Evolutionary conservation across 1,139 yeast species (phyloP).

Genomic region (Meyerozyma guilliermondii): DNA sequence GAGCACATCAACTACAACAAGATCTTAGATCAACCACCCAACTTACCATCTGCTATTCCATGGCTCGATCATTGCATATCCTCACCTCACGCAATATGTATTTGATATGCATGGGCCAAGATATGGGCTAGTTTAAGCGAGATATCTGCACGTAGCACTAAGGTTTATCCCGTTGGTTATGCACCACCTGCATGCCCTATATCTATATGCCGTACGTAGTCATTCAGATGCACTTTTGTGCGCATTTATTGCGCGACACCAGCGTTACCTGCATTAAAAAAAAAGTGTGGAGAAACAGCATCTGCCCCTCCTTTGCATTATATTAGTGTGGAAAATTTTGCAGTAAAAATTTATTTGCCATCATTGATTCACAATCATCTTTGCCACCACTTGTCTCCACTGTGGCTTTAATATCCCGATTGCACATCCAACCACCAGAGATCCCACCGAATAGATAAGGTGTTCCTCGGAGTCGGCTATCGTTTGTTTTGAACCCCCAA

Average conservation of each 20-base stretch:
- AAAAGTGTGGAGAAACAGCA: constrained; percentile 1
- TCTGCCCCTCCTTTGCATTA: background rate
- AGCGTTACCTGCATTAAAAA: background rate
- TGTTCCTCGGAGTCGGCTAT: too few species aligned
- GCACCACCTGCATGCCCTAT: background rate
- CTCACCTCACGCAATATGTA: background rate
- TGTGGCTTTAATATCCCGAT: too few species aligned
- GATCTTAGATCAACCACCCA: too few species aligned
- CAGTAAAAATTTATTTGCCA: background rate
- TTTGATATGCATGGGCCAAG: background rate
- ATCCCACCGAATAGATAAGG: too few species aligned
- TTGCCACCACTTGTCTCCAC: too few species aligned
- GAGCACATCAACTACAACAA: too few species aligned
- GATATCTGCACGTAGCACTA: background rate
- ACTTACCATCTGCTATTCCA: too few species aligned
- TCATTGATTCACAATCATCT: too few species aligned
- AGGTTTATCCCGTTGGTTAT: too few species aligned
- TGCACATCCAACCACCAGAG: too few species aligned
- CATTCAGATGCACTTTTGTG: background rate
- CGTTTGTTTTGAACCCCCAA: too few species aligned
- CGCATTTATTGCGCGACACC: constrained; percentile 1
- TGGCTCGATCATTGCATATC: background rate
- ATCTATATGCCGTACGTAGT: background rate
- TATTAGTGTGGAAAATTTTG: background rate
- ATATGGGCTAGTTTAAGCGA: background rate